A percentile compares a stretch with the other conserved stretches of the same genome.
These are phyloP conservation scores for Dalbergia oliveri DNA, from an alignment of 306 rosid species.

Conservation along the genomic window DNA sequence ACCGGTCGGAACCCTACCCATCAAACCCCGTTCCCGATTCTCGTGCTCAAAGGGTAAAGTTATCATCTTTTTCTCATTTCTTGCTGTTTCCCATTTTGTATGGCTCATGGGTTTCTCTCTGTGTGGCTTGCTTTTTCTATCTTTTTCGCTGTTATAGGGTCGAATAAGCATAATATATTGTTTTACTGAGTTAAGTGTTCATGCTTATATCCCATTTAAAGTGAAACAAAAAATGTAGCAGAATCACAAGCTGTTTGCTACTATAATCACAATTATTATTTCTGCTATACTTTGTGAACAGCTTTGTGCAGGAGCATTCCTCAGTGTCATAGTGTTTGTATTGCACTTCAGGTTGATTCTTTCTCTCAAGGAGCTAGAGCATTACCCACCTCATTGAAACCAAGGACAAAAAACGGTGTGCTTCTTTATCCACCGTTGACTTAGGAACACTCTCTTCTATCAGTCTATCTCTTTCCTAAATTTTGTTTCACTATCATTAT, in stretches of 20 bases:
- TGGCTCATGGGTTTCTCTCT: background rate
- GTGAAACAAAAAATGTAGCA: background rate
- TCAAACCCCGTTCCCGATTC: conserved; percentile 41
- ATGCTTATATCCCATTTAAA: conserved; percentile 10
- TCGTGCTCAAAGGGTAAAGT: conserved; percentile 54
- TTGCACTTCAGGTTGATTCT: conserved; percentile 55
- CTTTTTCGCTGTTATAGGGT: conserved; percentile 10
- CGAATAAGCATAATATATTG: background rate
- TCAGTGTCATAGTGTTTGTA: background rate
- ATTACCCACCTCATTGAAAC: conserved; percentile 53
- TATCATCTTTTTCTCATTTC: conserved; percentile 3
- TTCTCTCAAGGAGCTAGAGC: conserved; percentile 48
- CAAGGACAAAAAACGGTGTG: conserved; percentile 58
- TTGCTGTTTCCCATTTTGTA: conserved; percentile 18
- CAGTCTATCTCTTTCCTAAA: background rate
- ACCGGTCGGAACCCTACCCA: conserved; percentile 32
- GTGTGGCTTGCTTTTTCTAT: background rate
- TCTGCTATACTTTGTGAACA: background rate
- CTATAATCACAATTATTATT: background rate
- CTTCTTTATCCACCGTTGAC: conserved; percentile 1
- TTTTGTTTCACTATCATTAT: conserved; percentile 7
- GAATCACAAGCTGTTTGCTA: conserved; percentile 9
- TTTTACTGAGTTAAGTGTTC: background rate
- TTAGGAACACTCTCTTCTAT: background rate
- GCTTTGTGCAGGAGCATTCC: conserved; percentile 18